phyloP scores from a whole-genome alignment of 106 monocot genomes.

The Apostasia shenzhenica region DNA sequence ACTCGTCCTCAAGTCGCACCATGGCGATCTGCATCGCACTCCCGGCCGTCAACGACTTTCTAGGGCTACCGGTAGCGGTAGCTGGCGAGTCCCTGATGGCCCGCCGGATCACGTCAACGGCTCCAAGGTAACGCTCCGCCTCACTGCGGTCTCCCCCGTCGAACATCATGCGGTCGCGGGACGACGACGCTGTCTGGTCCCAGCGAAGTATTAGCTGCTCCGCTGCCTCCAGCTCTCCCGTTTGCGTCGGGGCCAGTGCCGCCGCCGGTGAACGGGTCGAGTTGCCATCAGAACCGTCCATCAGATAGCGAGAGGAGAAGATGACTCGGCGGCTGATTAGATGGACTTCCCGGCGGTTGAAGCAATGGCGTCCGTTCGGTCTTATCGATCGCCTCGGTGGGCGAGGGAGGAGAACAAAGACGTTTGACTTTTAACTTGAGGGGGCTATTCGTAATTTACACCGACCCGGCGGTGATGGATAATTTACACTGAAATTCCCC shows the following conservation, averaged over 20 bases:
- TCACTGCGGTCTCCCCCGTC: constrained; percentile 24
- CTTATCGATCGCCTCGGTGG: neutral
- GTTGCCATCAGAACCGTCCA: neutral
- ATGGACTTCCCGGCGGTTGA: neutral
- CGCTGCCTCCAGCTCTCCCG: neutral
- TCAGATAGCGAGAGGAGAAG: neutral
- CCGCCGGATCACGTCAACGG: constrained; percentile 49
- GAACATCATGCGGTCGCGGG: neutral
- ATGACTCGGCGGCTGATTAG: neutral
- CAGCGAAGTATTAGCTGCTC: neutral
- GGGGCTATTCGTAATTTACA: neutral
- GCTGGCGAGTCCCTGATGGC: constrained; percentile 12
- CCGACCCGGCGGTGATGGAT: no score
- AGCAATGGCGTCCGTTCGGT: neutral
- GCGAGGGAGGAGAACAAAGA: neutral
- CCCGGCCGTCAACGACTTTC: constrained; percentile 3
- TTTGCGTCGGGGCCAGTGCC: neutral
- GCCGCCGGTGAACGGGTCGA: neutral
- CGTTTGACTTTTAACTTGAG: neutral
- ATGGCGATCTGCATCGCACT: constrained; percentile 64
- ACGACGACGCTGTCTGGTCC: neutral
- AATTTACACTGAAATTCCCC: no score
- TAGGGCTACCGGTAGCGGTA: constrained; percentile 14
- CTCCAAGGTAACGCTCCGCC: constrained; percentile 37
- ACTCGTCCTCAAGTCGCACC: constrained; percentile 94